Conservation (phyloP, 2,329 filamentous ascomycete genomes). For the Pseudocercospora fuligena region DNA sequence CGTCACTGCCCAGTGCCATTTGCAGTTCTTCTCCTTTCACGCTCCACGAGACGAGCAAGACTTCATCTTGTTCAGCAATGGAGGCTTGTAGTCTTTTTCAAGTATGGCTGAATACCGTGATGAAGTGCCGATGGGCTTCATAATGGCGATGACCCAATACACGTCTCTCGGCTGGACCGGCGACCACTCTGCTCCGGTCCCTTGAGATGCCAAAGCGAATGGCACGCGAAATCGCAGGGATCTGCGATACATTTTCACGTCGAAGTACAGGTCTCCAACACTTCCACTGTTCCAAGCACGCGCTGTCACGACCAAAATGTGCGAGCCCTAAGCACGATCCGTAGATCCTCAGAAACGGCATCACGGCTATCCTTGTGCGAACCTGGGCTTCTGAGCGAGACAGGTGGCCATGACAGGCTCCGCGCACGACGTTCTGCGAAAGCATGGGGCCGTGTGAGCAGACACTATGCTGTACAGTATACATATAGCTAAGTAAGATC, state of each 20-base stretch:
- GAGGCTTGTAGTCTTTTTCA: no score
- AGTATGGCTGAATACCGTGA: no score
- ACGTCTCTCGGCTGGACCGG: neutral
- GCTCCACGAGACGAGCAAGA: no score
- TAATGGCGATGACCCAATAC: no score
- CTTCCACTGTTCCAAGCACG: neutral
- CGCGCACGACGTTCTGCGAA: neutral
- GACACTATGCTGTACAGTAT: neutral
- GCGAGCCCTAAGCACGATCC: neutral
- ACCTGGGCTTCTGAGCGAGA: neutral
- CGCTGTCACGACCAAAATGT: neutral
- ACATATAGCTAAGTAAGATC: neutral
- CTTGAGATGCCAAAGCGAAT: neutral
- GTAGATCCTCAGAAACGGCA: neutral
- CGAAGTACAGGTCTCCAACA: neutral
- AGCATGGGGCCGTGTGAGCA: neutral
- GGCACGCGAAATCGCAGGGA: neutral
- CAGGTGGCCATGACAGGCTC: neutral
- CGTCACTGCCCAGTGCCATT: no score
- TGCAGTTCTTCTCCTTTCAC: no score
- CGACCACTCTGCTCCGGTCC: neutral
- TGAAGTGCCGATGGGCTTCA: no score
- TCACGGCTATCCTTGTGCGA: neutral
- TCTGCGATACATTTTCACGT: neutral
- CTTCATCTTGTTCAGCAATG: no score